A percentile compares a stretch with the other conserved stretches of the same genome.
Conservation (phyloP, 441 rosid genomes). For the Gossypium trilobum region DNA sequence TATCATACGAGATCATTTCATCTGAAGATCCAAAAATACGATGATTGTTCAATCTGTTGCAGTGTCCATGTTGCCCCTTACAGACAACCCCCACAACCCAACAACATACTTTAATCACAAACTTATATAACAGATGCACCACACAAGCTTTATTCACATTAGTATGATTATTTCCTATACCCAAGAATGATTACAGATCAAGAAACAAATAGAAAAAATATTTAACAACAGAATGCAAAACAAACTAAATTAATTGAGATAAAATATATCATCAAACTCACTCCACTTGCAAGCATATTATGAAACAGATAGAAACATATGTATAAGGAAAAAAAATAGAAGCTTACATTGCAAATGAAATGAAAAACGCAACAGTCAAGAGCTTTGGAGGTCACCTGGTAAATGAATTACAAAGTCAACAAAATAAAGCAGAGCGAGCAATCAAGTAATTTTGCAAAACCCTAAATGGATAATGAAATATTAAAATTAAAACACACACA, state of each 20-base stretch:
- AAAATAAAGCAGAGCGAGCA: not conserved
- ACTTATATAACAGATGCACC: not conserved
- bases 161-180: not conserved
- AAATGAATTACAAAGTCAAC: conserved; percentile 6
- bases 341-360: conserved; percentile 6
- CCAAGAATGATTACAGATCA: not conserved
- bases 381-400: not conserved
- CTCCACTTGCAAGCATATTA: not conserved
- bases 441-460: not conserved
- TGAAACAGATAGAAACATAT: not conserved
- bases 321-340: not conserved
- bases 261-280: not conserved
- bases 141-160: not conserved
- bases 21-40: not conserved
- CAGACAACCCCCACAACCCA: not conserved
- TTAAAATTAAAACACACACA: not conserved
- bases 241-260: not conserved
- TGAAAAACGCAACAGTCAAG: not conserved
- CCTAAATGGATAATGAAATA: not conserved
- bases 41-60: not conserved
- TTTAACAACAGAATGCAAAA: not conserved
- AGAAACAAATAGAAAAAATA: not conserved
- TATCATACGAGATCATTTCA: not conserved
- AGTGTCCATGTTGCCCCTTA: not conserved
- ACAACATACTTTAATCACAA: not conserved